A percentile compares a stretch with the other conserved stretches of the same genome.
phyloP scores from a whole-genome alignment of 2,329 filamentous ascomycete species.

The Sclerotinia trifoliorum region DNA sequence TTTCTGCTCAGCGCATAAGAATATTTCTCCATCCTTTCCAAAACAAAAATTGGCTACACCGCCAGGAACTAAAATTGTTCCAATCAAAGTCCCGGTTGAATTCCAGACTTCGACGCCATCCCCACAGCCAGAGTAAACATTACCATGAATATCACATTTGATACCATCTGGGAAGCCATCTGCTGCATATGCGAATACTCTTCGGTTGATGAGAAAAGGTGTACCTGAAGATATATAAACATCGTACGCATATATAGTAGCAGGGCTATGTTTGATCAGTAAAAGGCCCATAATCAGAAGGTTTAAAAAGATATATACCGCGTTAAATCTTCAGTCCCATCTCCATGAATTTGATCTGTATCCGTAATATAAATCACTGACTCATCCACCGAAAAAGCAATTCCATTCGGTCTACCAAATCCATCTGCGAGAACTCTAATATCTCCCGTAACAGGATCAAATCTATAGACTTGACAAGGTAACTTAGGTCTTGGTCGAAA shows the following conservation, averaged over 20 bases:
- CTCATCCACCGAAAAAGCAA: conserved; percentile 56
- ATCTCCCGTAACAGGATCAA: conserved; percentile 50
- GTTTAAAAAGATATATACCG: conserved; percentile 25
- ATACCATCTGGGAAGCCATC: conserved; percentile 59
- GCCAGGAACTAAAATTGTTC: conserved; percentile 45
- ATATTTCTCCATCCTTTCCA: conserved; percentile 35
- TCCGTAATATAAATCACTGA: conserved; percentile 55
- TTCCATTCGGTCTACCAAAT: conserved; percentile 55
- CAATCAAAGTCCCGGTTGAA: conserved; percentile 49
- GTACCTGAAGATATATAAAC: conserved; percentile 23
- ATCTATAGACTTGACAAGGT: conserved; percentile 59
- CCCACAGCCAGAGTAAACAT: conserved; percentile 55
- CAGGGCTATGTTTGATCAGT: conserved; percentile 2
- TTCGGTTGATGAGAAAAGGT: conserved; percentile 31
- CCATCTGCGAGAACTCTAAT: conserved; percentile 57
- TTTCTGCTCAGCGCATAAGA: conserved; percentile 34
- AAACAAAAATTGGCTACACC: conserved; percentile 39
- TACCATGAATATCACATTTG: conserved; percentile 52
- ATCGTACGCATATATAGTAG: conserved; percentile 32
- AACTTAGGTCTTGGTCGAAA: conserved; percentile 55
- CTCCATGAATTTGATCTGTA: conserved; percentile 45
- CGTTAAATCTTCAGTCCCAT: conserved; percentile 26
- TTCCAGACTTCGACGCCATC: conserved; percentile 57
- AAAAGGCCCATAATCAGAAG: neutral
- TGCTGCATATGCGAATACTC: conserved; percentile 55